phyloP scores from a whole-genome alignment of 768 basidiomycete species.

The Royoungia palumana region DNA sequence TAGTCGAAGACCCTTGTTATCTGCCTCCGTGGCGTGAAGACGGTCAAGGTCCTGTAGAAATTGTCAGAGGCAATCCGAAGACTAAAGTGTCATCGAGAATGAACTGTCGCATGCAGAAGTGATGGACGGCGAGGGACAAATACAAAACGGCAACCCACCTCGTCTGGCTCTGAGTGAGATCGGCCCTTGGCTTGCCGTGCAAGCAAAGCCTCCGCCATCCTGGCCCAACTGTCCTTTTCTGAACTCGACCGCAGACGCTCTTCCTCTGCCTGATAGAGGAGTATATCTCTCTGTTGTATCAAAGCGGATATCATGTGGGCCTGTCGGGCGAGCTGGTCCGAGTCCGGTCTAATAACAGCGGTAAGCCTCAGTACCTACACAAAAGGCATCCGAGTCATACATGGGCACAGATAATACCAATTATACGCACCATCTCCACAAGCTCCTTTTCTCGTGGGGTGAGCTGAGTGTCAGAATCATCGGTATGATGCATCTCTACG shows the following conservation, averaged over 20 bases:
- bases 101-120: background rate
- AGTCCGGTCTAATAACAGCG: conserved; percentile 35
- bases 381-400: conserved; percentile 4
- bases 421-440: conserved; percentile 52
- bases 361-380: conserved; percentile 49
- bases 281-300: conserved; percentile 54
- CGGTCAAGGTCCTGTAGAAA: conserved; percentile 52
- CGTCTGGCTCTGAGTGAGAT: conserved; percentile 36
- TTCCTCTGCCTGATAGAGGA: conserved; percentile 51
- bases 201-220: conserved; percentile 66
- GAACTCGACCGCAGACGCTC: conserved; percentile 59
- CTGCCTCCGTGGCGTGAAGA: conserved; percentile 50
- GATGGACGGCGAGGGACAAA: background rate
- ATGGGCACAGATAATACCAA: conserved; percentile 5
- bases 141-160: conserved; percentile 35
- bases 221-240: conserved; percentile 62
- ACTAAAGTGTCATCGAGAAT: background rate
- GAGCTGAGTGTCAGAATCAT: conserved; percentile 22
- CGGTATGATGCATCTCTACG: conserved; percentile 39
- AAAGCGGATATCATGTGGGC: conserved; percentile 59
- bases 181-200: conserved; percentile 42
- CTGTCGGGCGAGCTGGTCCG: conserved; percentile 53
- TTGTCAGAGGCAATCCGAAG: conserved; percentile 13
- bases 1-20: conserved; percentile 58
- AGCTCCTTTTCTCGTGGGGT: conserved; percentile 48